These are phyloP conservation scores for Vitis rotundifolia DNA, from an alignment of 164 flowering plant genomes.

Conservation along the genomic window DNA sequence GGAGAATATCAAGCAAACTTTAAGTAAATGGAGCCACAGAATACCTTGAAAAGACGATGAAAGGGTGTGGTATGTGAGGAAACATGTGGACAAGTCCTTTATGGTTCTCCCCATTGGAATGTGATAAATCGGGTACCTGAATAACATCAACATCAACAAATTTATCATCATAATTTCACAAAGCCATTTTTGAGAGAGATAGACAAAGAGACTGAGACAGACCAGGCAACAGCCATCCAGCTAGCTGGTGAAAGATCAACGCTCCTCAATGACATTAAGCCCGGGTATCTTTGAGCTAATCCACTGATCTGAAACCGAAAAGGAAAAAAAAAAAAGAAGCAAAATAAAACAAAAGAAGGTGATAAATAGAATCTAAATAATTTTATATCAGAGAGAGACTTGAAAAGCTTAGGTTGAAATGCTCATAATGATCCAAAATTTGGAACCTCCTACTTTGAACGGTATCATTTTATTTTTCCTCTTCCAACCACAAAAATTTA, in stretches of 20 bases:
- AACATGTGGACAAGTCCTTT: constrained; percentile 87
- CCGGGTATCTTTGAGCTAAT: constrained; percentile 63
- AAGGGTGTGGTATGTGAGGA: constrained; percentile 95
- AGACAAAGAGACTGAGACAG: constrained; percentile 18
- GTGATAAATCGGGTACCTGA: constrained; percentile 96
- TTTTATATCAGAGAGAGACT: background rate
- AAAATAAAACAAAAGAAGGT: too few species aligned
- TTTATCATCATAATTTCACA: background rate
- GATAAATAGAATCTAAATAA: background rate
- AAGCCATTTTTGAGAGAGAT: background rate
- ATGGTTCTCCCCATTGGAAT: constrained; percentile 93
- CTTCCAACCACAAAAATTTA: constrained; percentile 3
- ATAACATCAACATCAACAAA: constrained; percentile 10
- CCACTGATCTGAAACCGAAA: constrained; percentile 51
- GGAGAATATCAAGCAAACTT: background rate
- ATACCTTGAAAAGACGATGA: constrained; percentile 96
- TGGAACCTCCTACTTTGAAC: constrained; percentile 4
- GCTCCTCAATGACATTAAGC: constrained; percentile 72
- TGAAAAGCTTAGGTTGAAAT: background rate
- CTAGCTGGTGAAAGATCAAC: constrained; percentile 93
- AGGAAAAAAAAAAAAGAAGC: background rate
- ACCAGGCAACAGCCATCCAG: constrained; percentile 94
- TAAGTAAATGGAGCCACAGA: background rate
- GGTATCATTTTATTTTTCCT: constrained; percentile 7
- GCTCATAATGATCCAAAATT: background rate